A percentile compares a stretch with the other conserved stretches of the same genome.
Evolutionary conservation across 768 basidiomycete species (phyloP).

Genomic region (Holtermannia corniformis): DNA sequence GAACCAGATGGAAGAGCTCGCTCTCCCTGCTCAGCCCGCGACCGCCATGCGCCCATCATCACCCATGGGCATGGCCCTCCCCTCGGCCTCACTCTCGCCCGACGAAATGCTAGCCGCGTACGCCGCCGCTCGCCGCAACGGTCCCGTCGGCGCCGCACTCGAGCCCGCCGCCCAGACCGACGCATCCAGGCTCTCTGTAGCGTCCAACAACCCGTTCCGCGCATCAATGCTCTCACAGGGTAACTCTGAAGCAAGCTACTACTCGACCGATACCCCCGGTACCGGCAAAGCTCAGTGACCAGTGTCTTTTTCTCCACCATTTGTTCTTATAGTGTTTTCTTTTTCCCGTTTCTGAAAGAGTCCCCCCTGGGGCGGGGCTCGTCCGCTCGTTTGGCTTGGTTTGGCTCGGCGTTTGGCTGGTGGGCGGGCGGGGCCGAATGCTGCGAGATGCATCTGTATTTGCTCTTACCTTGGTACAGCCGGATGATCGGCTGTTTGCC

Average conservation of each 20-base stretch:
- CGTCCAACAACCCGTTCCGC: neutral
- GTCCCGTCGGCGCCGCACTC: neutral
- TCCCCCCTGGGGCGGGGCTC: too few species aligned
- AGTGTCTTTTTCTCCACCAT: neutral
- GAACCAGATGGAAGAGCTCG: neutral
- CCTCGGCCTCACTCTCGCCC: constrained; percentile 12
- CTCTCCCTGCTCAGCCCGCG: neutral
- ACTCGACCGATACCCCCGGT: neutral
- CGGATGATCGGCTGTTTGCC: too few species aligned
- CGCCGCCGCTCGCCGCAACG: constrained; percentile 16
- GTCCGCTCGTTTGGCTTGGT: too few species aligned
- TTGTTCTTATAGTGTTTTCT: neutral
- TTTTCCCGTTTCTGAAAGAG: neutral
- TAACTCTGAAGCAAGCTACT: neutral
- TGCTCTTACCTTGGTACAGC: too few species aligned
- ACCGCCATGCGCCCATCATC: neutral
- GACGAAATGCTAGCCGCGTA: constrained; percentile 41
- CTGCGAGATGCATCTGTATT: too few species aligned
- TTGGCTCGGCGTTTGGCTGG: too few species aligned
- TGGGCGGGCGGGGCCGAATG: too few species aligned
- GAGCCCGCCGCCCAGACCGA: neutral
- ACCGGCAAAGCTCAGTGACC: neutral
- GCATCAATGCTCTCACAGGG: neutral
- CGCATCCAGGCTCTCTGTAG: neutral
- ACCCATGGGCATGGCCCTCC: neutral